Base-by-base conservation (phyloP, 805 yeast species). In the Metschnikowia noctiluminum region DNA sequence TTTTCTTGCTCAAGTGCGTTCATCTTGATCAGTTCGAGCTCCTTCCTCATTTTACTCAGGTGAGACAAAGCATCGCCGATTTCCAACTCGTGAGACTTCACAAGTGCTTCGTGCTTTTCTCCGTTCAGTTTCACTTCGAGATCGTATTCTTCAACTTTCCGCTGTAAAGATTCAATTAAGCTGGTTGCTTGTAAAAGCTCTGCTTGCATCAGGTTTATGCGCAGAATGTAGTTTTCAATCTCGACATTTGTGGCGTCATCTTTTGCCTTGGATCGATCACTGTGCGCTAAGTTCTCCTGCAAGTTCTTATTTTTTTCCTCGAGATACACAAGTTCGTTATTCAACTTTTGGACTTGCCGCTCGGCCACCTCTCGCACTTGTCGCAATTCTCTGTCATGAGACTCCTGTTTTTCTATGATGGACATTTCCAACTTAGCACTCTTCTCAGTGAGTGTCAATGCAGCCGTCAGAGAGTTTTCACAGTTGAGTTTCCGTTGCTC, bases 391-490 rank as follows among this genome's bases (percentile, higher is more conserved):
- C 15, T 27, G 8, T 49, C 53, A 28, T 55, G 54, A 4, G 32
- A 9, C 13, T 49, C 42, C 26, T 55, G 55, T 11, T 41, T 51
- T 16, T 51, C 43, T 28, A 49, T 44, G 28, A 53, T 44, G 14
- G 48, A 41, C 30, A 35, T 43, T 37, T 55, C 56, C 30, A 53
- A 49, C 39, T 49, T 52, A 2, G 51, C 40, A 28, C 53, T 50
- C 10, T 43, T 46, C 14, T 51, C 54, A 5, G 50, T 47, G 28
- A 53, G 45, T 10, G 41, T 53, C 38, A 49, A 45, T 8, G 41
- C 80, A 52, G 76, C 66, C 0, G 79, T 68, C 48, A 77, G 81
- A 0, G 85, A 79, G 42, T 67, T 76, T 45, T 77, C 77, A 46
- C 72, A 72, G 11, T 78, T 58, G 55, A 76, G 62, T 11, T 63